Conservation (phyloP, 2,329 filamentous ascomycete genomes). For the Drechslerella dactyloides region DNA sequence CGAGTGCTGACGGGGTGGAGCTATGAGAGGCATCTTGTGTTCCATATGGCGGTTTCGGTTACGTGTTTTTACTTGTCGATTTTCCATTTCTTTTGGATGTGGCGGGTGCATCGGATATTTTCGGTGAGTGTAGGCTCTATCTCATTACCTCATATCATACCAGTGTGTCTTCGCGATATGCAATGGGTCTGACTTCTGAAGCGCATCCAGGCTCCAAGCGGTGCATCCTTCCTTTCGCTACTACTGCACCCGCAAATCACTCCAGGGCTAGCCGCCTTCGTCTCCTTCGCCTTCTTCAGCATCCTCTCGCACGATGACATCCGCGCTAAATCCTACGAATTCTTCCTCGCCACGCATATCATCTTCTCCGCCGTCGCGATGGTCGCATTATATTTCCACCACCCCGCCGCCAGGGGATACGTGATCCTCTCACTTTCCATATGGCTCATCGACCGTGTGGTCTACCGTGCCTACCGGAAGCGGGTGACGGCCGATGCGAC, state of each 20-base stretch:
- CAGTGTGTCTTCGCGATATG: not conserved
- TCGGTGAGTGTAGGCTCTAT: conserved; percentile 15
- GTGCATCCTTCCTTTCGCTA: conserved; percentile 63
- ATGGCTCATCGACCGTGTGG: conserved; percentile 66
- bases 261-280: conserved; percentile 65
- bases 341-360: conserved; percentile 68
- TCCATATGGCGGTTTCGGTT: conserved; percentile 70
- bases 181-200: not conserved
- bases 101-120: conserved; percentile 57
- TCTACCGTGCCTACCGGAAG: conserved; percentile 58
- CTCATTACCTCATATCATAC: conserved; percentile 24
- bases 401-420: conserved; percentile 63
- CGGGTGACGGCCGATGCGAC: conserved; percentile 21
- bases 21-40: conserved; percentile 71
- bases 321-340: conserved; percentile 68
- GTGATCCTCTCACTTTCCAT: conserved; percentile 64
- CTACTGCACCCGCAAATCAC: conserved; percentile 67
- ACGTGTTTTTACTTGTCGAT: conserved; percentile 67
- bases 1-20: conserved; percentile 68
- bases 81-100: conserved; percentile 65
- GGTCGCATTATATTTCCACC: conserved; percentile 68
- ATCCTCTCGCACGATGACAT: conserved; percentile 64
- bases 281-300: conserved; percentile 37
- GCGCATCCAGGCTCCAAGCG: conserved; percentile 21
- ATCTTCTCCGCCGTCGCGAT: conserved; percentile 66